Base-by-base conservation (phyloP, 2,329 filamentous ascomycete genomes). In the Ambrosiella cleistominuta region DNA sequence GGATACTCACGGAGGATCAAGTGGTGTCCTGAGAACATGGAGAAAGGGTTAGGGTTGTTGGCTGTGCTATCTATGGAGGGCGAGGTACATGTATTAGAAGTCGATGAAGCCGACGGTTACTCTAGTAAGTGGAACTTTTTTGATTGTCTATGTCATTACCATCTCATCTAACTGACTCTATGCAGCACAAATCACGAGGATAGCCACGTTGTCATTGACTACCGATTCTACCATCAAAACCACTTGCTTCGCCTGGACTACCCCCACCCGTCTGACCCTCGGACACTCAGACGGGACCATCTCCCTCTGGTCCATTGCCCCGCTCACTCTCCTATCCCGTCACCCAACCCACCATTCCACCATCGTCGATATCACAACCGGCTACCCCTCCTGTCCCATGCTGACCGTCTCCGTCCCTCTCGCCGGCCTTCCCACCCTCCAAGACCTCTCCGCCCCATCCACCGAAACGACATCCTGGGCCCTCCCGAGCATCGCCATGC, bases 201-300 rank as follows among this genome's bases (percentile, higher is more conserved):
- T 77, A 49, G 72, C 72, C 1, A 69, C 68, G 0, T 68, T 81
- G 12, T 68, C 66, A 15, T 67, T 79, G 4, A 65, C 67, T 0
- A 67, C 71, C 12, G 77, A 81, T 65, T 69, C 74, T 58, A 68
- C 69, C 50, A 67, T 78, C 45, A 69, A 71, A 35, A 74, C 75
- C 36, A 79, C 76, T 13, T 72, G 74, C 60, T 71, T 81, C 56
- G 71, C 76, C 9, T 82, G 79, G 79, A 67, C 74, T 39, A 75
- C 73, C 60, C 71, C 72, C 62, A 81, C 81, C 63, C 74, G 77
- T 19, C 67, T 82, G 44, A 75, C 71, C 0, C 68, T 78, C 37
- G 79, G 77, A 54, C 77, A 80, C 64, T 73, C 72, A 0, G 79
- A 82, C 61, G 79, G 79, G 38, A 77, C 75, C 17, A 68, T 81